phyloP scores from a whole-genome alignment of 2,329 filamentous ascomycete genomes.

The Talaromyces atroroseus region DNA sequence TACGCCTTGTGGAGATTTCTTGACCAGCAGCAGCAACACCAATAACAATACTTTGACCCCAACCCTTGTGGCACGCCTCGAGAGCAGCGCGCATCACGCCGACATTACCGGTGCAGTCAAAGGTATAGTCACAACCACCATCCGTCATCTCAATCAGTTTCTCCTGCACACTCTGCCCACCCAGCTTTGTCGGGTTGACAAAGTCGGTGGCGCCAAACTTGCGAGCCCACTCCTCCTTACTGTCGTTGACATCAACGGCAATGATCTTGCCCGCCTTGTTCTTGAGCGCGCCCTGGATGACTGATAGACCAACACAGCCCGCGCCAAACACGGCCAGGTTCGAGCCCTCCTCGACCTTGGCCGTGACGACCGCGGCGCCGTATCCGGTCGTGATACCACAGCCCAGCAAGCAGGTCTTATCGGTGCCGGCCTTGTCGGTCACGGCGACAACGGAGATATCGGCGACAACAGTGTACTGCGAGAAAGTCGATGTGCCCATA shows the following conservation, averaged over 20 bases:
- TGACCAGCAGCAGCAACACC: constrained; percentile 94
- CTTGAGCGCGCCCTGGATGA: constrained; percentile 87
- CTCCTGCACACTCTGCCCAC: constrained; percentile 74
- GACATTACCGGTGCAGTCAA: constrained; percentile 98
- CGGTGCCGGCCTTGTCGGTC: constrained; percentile 84
- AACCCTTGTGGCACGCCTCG: constrained; percentile 98
- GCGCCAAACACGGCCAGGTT: constrained; percentile 91
- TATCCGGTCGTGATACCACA: constrained; percentile 99
- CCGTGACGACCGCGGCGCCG: constrained; percentile 89
- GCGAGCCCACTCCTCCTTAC: constrained; percentile 83
- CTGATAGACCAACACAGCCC: constrained; percentile 90
- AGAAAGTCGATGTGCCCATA: constrained; percentile 99
- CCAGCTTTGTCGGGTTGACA: constrained; percentile 81
- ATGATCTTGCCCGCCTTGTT: constrained; percentile 64
- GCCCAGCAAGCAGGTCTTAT: constrained; percentile 90
- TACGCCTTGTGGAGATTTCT: constrained; percentile 89
- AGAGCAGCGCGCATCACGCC: constrained; percentile 91
- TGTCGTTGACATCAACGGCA: constrained; percentile 74
- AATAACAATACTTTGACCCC: constrained; percentile 97
- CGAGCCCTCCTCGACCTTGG: constrained; percentile 82
- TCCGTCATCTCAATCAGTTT: constrained; percentile 96
- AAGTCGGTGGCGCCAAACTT: constrained; percentile 98
- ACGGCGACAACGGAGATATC: constrained; percentile 97
- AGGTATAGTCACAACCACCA: constrained; percentile 96
- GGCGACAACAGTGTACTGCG: constrained; percentile 96